Percentiles rank a stretch among this genome's conserved stretches.
These are phyloP conservation scores for Saccharomycopsis schoenii DNA, from an alignment of 805 yeast species.

Conservation along the genomic window DNA sequence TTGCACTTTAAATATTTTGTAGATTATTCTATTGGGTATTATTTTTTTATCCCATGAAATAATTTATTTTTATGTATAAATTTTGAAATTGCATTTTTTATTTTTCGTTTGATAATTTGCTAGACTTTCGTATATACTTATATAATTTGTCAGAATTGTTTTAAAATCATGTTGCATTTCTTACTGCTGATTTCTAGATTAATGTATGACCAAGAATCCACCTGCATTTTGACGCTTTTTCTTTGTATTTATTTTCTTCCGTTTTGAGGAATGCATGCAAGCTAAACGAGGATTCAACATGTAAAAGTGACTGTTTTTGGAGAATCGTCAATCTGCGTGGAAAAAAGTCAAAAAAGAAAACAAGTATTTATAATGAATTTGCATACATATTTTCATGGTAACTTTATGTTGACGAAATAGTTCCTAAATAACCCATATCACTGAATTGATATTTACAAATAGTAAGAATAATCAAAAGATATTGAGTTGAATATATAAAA, in stretches of 20 bases:
- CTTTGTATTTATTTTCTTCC: neutral
- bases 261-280: neutral
- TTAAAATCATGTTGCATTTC: too few species aligned
- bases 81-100: neutral
- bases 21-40: neutral
- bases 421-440: too few species aligned
- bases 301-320: neutral
- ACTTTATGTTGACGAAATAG: too few species aligned
- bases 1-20: neutral
- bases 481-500: too few species aligned
- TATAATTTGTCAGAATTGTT: too few species aligned
- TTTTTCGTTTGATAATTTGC: neutral
- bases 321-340: neutral
- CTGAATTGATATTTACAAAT: too few species aligned
- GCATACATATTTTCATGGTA: too few species aligned
- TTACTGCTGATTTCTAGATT: too few species aligned
- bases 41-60: neutral
- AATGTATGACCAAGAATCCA: neutral
- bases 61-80: too few species aligned
- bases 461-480: too few species aligned
- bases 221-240: slow-evolving; percentile 1
- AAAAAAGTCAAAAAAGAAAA: neutral
- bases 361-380: too few species aligned
- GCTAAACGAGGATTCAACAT: neutral
- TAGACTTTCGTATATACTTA: neutral